Evolutionary conservation across 2,329 filamentous ascomycete species (phyloP).

Genomic region (Colletotrichum sp.): DNA sequence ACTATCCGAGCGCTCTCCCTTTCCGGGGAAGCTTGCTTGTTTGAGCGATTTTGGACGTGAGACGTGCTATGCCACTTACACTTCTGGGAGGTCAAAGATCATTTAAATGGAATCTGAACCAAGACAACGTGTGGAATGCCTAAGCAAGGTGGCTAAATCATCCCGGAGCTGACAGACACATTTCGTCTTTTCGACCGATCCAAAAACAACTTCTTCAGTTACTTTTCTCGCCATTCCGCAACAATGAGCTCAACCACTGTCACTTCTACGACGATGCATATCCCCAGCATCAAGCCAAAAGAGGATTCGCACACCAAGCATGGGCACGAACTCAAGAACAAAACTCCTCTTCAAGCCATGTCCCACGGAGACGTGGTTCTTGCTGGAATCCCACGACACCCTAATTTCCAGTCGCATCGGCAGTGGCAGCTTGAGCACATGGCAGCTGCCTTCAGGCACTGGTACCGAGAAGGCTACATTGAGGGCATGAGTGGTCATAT

Average conservation of each 20-base stretch:
- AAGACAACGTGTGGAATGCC: neutral
- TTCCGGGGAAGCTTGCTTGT: neutral
- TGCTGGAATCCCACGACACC: constrained; percentile 38
- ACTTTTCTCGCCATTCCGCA: neutral
- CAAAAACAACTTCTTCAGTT: neutral
- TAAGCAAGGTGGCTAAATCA: neutral
- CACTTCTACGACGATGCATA: neutral
- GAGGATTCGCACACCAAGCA: constrained; percentile 22
- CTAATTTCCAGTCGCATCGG: constrained; percentile 45
- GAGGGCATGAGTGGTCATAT: constrained; percentile 76
- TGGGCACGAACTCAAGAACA: constrained; percentile 22
- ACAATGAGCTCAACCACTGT: neutral
- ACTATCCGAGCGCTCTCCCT: neutral
- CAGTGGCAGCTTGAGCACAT: constrained; percentile 62
- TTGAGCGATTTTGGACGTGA: neutral
- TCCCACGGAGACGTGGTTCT: constrained; percentile 35
- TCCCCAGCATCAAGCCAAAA: constrained; percentile 4
- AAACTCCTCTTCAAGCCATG: constrained; percentile 39
- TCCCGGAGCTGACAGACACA: neutral
- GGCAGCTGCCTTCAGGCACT: constrained; percentile 71
- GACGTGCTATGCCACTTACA: neutral
- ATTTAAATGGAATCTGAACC: neutral
- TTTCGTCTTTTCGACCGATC: neutral
- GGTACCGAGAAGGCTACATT: constrained; percentile 67
- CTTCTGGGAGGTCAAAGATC: neutral